Evolutionary conservation across 495 filamentous ascomycete species (phyloP).

Genomic region (Apodospora peruviana): DNA sequence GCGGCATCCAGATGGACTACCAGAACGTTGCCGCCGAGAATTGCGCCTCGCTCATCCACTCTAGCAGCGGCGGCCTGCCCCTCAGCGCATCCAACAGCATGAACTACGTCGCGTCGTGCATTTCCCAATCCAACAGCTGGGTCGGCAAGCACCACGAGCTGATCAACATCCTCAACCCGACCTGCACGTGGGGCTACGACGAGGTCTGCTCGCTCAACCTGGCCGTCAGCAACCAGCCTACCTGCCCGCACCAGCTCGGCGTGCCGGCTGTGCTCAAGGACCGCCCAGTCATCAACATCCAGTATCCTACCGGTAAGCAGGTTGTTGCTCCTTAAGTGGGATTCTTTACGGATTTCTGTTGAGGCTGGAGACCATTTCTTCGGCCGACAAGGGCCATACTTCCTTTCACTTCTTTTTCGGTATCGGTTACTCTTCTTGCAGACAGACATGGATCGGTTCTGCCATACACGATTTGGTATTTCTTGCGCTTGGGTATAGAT

Average conservation of each 20-base stretch:
- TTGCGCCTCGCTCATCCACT: slow-evolving; percentile 23
- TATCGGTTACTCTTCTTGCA: too few species aligned
- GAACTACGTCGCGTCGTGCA: slow-evolving; percentile 33
- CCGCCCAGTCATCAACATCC: slow-evolving; percentile 26
- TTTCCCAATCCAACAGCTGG: slow-evolving; percentile 27
- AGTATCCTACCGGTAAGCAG: slow-evolving; percentile 27
- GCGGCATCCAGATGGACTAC: slow-evolving; percentile 26
- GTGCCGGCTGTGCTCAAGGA: background rate
- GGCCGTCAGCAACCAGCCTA: slow-evolving; percentile 31
- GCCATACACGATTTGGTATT: too few species aligned
- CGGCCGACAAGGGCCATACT: too few species aligned
- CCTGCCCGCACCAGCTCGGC: slow-evolving; percentile 28
- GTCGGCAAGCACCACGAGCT: slow-evolving; percentile 27
- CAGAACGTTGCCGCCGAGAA: slow-evolving; percentile 22
- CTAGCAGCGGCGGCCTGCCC: slow-evolving; percentile 23
- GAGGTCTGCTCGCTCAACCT: slow-evolving; percentile 29
- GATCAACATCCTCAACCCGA: slow-evolving; percentile 29
- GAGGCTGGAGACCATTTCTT: too few species aligned
- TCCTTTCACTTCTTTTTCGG: too few species aligned
- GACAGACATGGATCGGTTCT: too few species aligned
- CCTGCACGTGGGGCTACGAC: slow-evolving; percentile 31
- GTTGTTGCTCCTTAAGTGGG: too few species aligned
- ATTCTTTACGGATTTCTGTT: too few species aligned
- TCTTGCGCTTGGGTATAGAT: too few species aligned
- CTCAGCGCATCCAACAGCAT: slow-evolving; percentile 38